phyloP scores from a whole-genome alignment of 768 basidiomycete genomes.

The Pleurotus ostreatus region DNA sequence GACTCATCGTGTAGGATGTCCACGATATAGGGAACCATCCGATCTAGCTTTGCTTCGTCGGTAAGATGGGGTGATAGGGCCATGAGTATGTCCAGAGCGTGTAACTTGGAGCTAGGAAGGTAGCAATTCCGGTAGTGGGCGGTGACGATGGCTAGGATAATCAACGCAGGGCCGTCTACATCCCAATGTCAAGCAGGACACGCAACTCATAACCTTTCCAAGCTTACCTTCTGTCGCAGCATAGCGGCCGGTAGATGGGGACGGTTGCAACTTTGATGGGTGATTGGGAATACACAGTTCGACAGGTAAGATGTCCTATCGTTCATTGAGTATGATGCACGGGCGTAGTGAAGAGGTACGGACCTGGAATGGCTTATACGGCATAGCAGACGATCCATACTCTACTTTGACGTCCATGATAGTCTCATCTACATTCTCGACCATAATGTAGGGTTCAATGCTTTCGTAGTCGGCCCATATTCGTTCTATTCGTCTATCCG shows the following conservation, averaged over 20 bases:
- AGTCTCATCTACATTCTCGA: constrained; percentile 41
- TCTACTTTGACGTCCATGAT: constrained; percentile 50
- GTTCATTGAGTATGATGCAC: not conserved
- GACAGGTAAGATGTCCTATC: constrained; percentile 74
- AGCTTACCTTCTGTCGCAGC: constrained; percentile 62
- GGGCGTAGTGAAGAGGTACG: constrained; percentile 9
- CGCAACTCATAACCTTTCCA: not conserved
- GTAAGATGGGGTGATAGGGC: constrained; percentile 78
- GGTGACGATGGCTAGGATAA: constrained; percentile 83
- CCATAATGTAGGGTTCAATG: constrained; percentile 64
- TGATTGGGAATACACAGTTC: constrained; percentile 72
- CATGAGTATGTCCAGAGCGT: constrained; percentile 81
- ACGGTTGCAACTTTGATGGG: constrained; percentile 46
- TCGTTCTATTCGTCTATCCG: constrained; percentile 80
- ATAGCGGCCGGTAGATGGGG: constrained; percentile 42
- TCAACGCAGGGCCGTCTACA: constrained; percentile 82
- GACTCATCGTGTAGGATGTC: constrained; percentile 86
- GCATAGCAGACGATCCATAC: constrained; percentile 38
- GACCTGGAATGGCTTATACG: constrained; percentile 61
- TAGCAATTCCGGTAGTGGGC: constrained; percentile 87
- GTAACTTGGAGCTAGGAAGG: constrained; percentile 82
- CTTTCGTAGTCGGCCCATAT: constrained; percentile 87
- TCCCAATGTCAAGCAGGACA: not conserved
- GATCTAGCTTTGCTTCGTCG: constrained; percentile 93
- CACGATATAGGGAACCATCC: constrained; percentile 88